A percentile compares a stretch with the other conserved stretches of the same genome.
These are phyloP conservation scores for Moringa oleifera DNA, from an alignment of 345 rosid genomes.

Conservation along the genomic window DNA sequence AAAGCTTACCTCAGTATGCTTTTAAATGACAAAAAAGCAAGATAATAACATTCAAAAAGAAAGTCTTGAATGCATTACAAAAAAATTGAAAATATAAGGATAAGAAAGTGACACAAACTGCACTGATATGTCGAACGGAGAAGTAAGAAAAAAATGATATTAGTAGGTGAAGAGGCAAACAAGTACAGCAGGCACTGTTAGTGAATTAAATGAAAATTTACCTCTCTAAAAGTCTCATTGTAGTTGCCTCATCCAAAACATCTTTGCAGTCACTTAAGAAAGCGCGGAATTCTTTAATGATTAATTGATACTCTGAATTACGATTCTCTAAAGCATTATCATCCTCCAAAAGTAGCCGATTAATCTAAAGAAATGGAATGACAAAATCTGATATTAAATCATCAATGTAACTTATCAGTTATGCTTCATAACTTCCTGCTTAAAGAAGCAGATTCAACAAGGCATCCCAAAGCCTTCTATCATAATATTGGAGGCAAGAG, in stretches of 20 bases:
- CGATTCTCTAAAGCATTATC: constrained; percentile 80
- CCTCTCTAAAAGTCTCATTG: constrained; percentile 97
- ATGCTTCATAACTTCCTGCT: constrained; percentile 6
- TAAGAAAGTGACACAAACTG: not conserved
- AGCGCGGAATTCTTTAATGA: constrained; percentile 89
- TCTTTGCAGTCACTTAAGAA: constrained; percentile 92
- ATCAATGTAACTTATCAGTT: constrained; percentile 2
- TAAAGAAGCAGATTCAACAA: not conserved
- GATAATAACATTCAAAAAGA: not conserved
- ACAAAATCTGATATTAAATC: constrained; percentile 7
- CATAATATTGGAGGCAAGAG: not conserved
- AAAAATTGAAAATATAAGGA: too few species aligned
- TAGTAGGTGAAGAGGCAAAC: not conserved
- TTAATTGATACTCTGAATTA: constrained; percentile 69
- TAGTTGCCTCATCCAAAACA: constrained; percentile 96
- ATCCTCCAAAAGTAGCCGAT: constrained; percentile 90
- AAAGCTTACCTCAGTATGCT: not conserved
- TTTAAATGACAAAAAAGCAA: constrained; percentile 1
- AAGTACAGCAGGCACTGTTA: not conserved
- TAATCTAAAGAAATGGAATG: constrained; percentile 44
- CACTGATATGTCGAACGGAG: too few species aligned
- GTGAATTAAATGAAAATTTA: constrained; percentile 21
- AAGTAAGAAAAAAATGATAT: constrained; percentile 1
- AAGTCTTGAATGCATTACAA: not conserved
- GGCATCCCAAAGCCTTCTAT: constrained; percentile 12